These are phyloP conservation scores for Aciculoconidium aculeatum DNA, from an alignment of 805 yeast genomes.

Conservation along the genomic window DNA sequence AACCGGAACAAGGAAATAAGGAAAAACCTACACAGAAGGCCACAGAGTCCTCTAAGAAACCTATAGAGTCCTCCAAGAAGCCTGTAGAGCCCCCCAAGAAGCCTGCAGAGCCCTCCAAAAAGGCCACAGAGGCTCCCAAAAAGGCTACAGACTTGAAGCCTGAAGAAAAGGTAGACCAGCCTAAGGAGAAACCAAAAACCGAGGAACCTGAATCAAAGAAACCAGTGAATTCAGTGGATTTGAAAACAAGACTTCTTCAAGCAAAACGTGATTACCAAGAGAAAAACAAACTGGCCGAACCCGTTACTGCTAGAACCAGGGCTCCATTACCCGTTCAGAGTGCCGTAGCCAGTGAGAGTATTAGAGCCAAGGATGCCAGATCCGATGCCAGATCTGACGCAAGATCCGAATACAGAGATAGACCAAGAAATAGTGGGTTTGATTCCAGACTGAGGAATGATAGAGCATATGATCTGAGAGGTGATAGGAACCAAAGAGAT, in stretches of 20 bases:
- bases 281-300: slow-evolving; percentile 5
- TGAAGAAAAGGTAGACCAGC: no score
- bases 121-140: no score
- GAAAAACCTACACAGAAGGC: no score
- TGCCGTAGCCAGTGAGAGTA: slow-evolving; percentile 9
- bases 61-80: no score
- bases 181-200: neutral
- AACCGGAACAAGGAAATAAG: slow-evolving; percentile 3
- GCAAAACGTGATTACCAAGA: slow-evolving; percentile 19
- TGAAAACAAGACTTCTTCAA: slow-evolving; percentile 17
- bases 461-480: no score
- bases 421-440: no score
- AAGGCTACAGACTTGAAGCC: no score
- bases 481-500: no score
- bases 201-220: neutral
- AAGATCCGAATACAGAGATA: slow-evolving; percentile 2
- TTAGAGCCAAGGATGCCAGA: slow-evolving; percentile 4
- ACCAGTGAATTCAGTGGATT: slow-evolving; percentile 8
- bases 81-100: no score
- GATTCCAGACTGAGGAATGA: no score
- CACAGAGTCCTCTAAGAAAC: no score
- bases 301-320: slow-evolving; percentile 9
- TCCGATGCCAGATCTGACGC: slow-evolving; percentile 8
- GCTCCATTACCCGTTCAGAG: slow-evolving; percentile 21
- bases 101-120: no score